A percentile compares a stretch with the other conserved stretches of the same genome.
Evolutionary conservation across 2,329 filamentous ascomycete species (phyloP).

Genomic region (Botrytis galanthina): DNA sequence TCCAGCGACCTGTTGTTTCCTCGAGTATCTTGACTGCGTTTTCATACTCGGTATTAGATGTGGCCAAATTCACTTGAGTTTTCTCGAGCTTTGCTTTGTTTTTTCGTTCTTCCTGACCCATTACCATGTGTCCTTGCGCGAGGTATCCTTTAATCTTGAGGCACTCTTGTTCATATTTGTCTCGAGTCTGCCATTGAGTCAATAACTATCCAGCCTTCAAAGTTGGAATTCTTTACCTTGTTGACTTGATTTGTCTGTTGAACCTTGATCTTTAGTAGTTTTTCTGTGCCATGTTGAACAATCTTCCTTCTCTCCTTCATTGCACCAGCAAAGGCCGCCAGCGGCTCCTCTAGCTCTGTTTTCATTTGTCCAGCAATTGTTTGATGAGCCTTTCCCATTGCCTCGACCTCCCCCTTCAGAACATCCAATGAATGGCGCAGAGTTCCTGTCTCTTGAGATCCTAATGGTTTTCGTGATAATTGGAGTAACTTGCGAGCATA

Average conservation of each 20-base stretch:
- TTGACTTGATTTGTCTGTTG: conserved; percentile 89
- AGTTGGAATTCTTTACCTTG: conserved; percentile 59
- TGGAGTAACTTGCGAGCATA: conserved; percentile 86
- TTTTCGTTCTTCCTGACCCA: conserved; percentile 98
- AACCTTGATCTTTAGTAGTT: conserved; percentile 86
- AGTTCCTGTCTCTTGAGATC: conserved; percentile 82
- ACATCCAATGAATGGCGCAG: conserved; percentile 83
- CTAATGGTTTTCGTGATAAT: conserved; percentile 82
- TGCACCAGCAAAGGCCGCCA: conserved; percentile 85
- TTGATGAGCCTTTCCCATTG: conserved; percentile 91
- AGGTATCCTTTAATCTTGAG: conserved; percentile 98
- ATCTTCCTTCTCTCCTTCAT: conserved; percentile 98
- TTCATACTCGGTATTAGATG: conserved; percentile 91
- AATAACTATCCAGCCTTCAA: conserved; percentile 24
- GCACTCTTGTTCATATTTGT: conserved; percentile 96
- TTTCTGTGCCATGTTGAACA: conserved; percentile 89
- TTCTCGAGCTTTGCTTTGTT: conserved; percentile 99
- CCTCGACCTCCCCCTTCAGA: conserved; percentile 83
- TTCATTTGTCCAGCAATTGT: conserved; percentile 93
- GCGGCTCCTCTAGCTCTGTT: conserved; percentile 88
- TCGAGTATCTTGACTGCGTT: conserved; percentile 88
- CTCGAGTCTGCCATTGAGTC: conserved; percentile 61
- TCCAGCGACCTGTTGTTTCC: conserved; percentile 94
- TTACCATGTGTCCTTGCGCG: conserved; percentile 98
- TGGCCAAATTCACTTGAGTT: conserved; percentile 91